Evolutionary conservation across 2,329 filamentous ascomycete species (phyloP).

Genomic region (Capronia coronata): DNA sequence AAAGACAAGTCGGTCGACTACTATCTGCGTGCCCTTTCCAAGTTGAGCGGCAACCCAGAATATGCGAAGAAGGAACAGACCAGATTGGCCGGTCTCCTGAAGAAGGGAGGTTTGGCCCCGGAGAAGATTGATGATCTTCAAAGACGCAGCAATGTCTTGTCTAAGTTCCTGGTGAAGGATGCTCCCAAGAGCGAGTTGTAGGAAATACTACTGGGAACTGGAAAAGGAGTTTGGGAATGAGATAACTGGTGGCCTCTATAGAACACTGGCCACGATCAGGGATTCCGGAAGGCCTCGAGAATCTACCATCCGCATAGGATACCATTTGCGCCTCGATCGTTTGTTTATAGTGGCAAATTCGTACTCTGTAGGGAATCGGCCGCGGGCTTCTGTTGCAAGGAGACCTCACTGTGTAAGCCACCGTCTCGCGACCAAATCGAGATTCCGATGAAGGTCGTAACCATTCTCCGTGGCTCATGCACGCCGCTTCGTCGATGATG

Average conservation of each 20-base stretch:
- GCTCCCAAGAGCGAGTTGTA: constrained; percentile 60
- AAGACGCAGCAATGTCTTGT: constrained; percentile 79
- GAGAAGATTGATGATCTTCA: constrained; percentile 85
- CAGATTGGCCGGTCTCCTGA: constrained; percentile 69
- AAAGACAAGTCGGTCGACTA: constrained; percentile 84
- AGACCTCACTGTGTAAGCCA: too few relatives aligned
- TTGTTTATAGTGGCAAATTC: too few relatives aligned
- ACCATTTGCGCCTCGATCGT: too few relatives aligned
- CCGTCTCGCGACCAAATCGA: too few relatives aligned
- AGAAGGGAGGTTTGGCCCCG: constrained; percentile 77
- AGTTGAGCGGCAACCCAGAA: constrained; percentile 67
- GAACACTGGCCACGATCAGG: too few relatives aligned
- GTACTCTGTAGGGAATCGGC: too few relatives aligned
- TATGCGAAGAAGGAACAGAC: constrained; percentile 82
- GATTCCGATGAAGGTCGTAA: not conserved
- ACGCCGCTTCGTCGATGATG: too few relatives aligned
- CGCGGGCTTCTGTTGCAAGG: too few relatives aligned
- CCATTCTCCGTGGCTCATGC: too few relatives aligned
- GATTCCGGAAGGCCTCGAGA: too few relatives aligned
- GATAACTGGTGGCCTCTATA: not conserved
- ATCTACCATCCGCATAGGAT: too few relatives aligned
- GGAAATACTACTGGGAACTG: constrained; percentile 23
- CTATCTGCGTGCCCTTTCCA: constrained; percentile 86
- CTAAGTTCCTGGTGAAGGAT: constrained; percentile 62
- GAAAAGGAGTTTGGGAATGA: not conserved